Evolutionary conservation across 495 filamentous ascomycete species (phyloP), one percentile per base, ranked within the genome.

Genomic region (Beverwykella pulmonaria): DNA sequence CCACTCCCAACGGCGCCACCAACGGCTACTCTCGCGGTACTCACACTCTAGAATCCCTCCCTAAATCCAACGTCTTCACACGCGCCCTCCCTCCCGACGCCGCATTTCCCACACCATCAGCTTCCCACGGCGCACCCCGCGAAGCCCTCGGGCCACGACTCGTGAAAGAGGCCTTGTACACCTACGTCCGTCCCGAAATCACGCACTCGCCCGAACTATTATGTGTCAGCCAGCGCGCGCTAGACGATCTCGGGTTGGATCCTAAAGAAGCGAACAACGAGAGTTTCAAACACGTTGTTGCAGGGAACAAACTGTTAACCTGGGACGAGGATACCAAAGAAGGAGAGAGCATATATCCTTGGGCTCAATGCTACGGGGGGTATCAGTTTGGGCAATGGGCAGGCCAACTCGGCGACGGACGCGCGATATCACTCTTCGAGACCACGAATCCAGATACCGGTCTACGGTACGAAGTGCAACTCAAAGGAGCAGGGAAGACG

Each of bases 281-380:
- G n/a, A 87, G 91, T 9, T 98, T 98, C 80, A 82, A 86, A 65
- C 79, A 85, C 9, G 79, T 89, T 5, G 88, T 93, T 19, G 84
- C 88, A 0, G 94, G 94, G 2, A 97, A 97, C 74, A 86, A 86
- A 71, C 82, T 95, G 47, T 50, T 80, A 23, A 72, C 74, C 20
- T 77, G 75, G 70, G 81, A 88, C 68, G 78, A 75, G 22, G 27
- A 83, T 78, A 75, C 72, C 17, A 77, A 84, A 61, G 78, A 50
- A 2, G 39, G 39, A 9, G 20, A 89, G 69, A 82, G 84, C 4
- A 86, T 93, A 36, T 97, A 98, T 74, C 95, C 94, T 14, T 98
- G 94, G 94, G 92, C 95, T 34, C 93, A 97, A 77, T 97, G 93
- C 75, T 98, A 98, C 77, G 94, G 94, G 60, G 94, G 93, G 5